Evolutionary conservation across 371 early-diverging fungal genomes (phyloP).

Genomic region (Lichtheimia ornata): DNA sequence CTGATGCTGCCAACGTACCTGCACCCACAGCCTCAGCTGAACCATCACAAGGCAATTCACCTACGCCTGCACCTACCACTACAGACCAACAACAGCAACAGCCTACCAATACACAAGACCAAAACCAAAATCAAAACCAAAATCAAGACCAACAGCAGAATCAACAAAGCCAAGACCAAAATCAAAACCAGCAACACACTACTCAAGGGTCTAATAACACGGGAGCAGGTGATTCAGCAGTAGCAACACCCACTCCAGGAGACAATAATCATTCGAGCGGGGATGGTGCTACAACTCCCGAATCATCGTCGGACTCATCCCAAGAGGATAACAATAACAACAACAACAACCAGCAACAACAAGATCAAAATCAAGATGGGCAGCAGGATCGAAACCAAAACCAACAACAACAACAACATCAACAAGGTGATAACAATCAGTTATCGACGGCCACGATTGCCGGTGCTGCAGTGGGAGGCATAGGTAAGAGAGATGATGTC

Average conservation of each 20-base stretch:
- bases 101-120: slow-evolving; percentile 1
- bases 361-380: slow-evolving; percentile 2
- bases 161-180: background rate
- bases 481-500: slow-evolving; percentile 21
- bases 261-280: no score
- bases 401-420: background rate
- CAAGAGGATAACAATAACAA: background rate
- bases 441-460: slow-evolving; percentile 29
- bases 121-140: slow-evolving; percentile 3
- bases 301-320: background rate
- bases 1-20: no score
- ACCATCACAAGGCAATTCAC: no score
- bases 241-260: no score
- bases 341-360: slow-evolving; percentile 1
- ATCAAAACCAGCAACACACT: no score
- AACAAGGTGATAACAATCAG: background rate
- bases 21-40: no score
- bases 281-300: background rate
- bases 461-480: slow-evolving; percentile 38
- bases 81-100: background rate
- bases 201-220: no score
- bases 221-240: no score
- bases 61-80: slow-evolving; percentile 1
- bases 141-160: slow-evolving; percentile 3
- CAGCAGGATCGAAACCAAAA: background rate